Evolutionary conservation across 352 stramenopile species (phyloP).

Genomic region (Globisporangium iwayamae): DNA sequence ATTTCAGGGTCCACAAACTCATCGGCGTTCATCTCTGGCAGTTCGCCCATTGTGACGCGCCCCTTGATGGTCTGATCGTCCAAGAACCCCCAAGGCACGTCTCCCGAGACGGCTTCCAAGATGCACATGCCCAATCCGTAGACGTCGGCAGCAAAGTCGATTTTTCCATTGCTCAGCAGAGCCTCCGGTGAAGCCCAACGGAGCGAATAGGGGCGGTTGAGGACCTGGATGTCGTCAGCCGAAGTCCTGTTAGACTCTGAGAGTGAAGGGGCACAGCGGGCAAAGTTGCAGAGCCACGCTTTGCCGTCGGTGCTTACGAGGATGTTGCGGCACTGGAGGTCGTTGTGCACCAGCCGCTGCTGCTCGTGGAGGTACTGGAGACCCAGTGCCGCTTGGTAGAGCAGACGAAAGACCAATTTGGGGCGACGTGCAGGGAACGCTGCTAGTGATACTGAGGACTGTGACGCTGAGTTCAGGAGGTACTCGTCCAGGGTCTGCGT

Average conservation of each 20-base stretch:
- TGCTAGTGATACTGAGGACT: neutral
- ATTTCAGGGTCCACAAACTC: neutral
- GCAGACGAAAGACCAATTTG: conserved; percentile 37
- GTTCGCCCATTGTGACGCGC: conserved; percentile 36
- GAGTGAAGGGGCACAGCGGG: neutral
- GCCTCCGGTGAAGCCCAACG: conserved; percentile 56
- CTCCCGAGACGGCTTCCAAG: conserved; percentile 50
- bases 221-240: neutral
- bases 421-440: conserved; percentile 14
- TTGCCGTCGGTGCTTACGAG: conserved; percentile 54
- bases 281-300: conserved; percentile 45
- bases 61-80: conserved; percentile 38
- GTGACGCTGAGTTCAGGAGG: conserved; percentile 28
- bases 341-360: conserved; percentile 36
- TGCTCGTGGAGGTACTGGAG: conserved; percentile 55
- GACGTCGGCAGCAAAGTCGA: conserved; percentile 32
- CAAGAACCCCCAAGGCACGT: conserved; percentile 60
- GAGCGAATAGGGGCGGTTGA: conserved; percentile 19
- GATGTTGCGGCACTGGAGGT: conserved; percentile 57
- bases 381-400: conserved; percentile 44
- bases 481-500: conserved; percentile 54
- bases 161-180: conserved; percentile 17
- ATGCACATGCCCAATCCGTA: conserved; percentile 69
- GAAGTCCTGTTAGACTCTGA: neutral
- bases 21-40: conserved; percentile 27